Percentiles rank a stretch among this genome's conserved stretches.
Conservation (phyloP, 768 basidiomycete species). For the Collybiopsis luxurians region DNA sequence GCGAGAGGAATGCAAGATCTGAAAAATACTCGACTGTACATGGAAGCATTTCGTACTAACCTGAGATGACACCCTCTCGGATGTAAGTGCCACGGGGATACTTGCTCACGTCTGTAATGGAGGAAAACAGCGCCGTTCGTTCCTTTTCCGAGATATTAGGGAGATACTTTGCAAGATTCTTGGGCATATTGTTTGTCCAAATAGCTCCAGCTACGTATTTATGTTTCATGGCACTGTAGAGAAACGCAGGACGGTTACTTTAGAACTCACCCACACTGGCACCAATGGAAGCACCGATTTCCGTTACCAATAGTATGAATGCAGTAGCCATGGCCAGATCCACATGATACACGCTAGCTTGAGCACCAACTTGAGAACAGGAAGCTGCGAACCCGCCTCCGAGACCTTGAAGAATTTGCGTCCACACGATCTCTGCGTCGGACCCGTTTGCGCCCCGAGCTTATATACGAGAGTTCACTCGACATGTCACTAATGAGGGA, state of each 20-base stretch:
- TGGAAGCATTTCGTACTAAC: constrained; percentile 41
- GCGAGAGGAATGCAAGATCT: neutral
- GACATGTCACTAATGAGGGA: neutral
- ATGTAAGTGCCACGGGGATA: constrained; percentile 53
- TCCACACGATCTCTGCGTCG: constrained; percentile 56
- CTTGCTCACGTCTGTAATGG: constrained; percentile 47
- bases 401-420: constrained; percentile 70
- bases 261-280: constrained; percentile 49
- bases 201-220: constrained; percentile 50
- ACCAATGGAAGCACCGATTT: constrained; percentile 67
- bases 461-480: neutral
- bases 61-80: constrained; percentile 61
- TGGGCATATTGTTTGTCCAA: constrained; percentile 68
- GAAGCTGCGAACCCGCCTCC: constrained; percentile 71
- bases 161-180: constrained; percentile 51
- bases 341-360: constrained; percentile 60
- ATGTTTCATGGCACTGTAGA: neutral
- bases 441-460: constrained; percentile 57
- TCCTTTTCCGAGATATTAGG: constrained; percentile 43
- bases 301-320: constrained; percentile 63
- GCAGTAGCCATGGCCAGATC: constrained; percentile 71
- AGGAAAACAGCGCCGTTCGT: constrained; percentile 49
- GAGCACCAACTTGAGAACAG: constrained; percentile 55
- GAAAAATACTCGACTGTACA: no score
- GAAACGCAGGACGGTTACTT: neutral